A percentile compares a stretch with the other conserved stretches of the same genome.
Evolutionary conservation across 352 stramenopile genomes (phyloP).

Genomic region (Phytophthora cryptogea): DNA sequence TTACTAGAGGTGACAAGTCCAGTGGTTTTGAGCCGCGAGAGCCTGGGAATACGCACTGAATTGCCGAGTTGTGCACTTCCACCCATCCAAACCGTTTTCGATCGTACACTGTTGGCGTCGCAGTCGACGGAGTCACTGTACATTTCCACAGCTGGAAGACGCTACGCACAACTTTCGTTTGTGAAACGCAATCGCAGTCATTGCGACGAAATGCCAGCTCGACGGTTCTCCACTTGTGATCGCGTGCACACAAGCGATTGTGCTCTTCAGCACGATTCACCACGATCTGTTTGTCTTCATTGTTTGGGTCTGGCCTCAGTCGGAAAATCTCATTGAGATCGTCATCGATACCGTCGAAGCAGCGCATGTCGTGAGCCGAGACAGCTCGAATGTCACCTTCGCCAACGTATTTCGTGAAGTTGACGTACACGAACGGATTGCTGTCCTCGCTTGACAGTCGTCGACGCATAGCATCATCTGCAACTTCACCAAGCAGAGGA

Average conservation of each 20-base stretch:
- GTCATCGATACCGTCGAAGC: conserved; percentile 89
- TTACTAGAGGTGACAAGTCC: conserved; percentile 34
- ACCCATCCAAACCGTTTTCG: conserved; percentile 61
- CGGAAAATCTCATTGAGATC: conserved; percentile 71
- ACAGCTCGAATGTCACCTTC: conserved; percentile 90
- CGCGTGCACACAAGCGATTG: conserved; percentile 86
- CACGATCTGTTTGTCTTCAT: conserved; percentile 27
- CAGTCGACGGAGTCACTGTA: conserved; percentile 50
- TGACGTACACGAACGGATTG: conserved; percentile 74
- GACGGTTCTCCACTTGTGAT: conserved; percentile 95
- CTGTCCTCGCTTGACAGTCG: conserved; percentile 58
- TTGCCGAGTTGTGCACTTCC: conserved; percentile 49
- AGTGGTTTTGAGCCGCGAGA: conserved; percentile 21
- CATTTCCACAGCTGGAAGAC: conserved; percentile 96
- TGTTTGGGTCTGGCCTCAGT: conserved; percentile 11
- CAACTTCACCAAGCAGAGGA: conserved; percentile 82
- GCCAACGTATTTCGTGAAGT: conserved; percentile 89
- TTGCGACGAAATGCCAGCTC: conserved; percentile 84
- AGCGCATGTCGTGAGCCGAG: conserved; percentile 91
- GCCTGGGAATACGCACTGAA: conserved; percentile 60
- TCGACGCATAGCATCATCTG: conserved; percentile 90
- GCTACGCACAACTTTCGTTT: conserved; percentile 87
- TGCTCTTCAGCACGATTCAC: conserved; percentile 76
- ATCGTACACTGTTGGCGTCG: conserved; percentile 38
- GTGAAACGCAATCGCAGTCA: conserved; percentile 92